Evolutionary conservation across 768 basidiomycete genomes (phyloP).

Genomic region (Termitomyces sp.): DNA sequence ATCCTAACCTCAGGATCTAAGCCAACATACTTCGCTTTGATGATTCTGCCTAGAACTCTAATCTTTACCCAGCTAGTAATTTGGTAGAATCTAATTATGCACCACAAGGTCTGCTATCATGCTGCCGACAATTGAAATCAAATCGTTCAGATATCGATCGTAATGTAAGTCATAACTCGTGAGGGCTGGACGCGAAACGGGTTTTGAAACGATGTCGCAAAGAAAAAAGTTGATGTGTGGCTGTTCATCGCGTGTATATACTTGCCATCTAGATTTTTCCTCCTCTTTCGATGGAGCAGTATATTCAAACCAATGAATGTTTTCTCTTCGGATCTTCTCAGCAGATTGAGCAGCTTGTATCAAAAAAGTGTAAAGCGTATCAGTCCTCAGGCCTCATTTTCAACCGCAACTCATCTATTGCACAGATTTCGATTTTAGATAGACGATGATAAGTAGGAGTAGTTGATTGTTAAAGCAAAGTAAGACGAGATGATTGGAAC

Average conservation of each 20-base stretch:
- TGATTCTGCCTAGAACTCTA: background rate
- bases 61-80: background rate
- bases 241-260: too few relatives aligned
- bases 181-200: too few relatives aligned
- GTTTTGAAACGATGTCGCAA: too few relatives aligned
- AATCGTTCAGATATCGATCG: too few relatives aligned
- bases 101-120: background rate
- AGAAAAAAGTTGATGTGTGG: too few relatives aligned
- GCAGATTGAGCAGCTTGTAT: background rate
- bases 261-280: too few relatives aligned
- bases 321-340: background rate
- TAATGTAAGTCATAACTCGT: too few relatives aligned
- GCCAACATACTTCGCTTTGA: background rate
- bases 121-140: too few relatives aligned
- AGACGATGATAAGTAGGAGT: background rate
- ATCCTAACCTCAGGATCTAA: background rate
- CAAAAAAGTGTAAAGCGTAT: background rate
- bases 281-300: too few relatives aligned
- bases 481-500: too few relatives aligned
- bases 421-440: too few relatives aligned
- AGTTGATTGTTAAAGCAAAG: background rate
- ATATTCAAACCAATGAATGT: background rate
- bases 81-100: background rate
- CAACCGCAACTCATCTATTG: too few relatives aligned
- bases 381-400: background rate